Evolutionary conservation across 2,329 filamentous ascomycete genomes (phyloP).

Genomic region (Chaetomium globosum): DNA sequence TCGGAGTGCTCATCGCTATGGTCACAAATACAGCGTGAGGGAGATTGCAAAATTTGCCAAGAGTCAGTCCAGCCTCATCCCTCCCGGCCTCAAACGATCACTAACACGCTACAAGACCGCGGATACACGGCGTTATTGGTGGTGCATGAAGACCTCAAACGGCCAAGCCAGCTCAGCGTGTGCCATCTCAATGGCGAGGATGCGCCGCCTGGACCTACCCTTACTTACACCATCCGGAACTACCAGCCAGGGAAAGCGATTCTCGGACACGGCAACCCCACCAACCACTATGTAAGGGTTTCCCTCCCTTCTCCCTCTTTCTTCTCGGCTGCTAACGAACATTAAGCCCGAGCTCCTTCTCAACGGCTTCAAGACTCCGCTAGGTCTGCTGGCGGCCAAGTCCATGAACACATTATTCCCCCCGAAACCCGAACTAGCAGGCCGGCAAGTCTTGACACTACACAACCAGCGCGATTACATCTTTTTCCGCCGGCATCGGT

Average conservation of each 20-base stretch:
- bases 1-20: slow-evolving; percentile 78
- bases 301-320: slow-evolving; percentile 69
- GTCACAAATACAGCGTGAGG: slow-evolving; percentile 86
- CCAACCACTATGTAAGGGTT: slow-evolving; percentile 71
- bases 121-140: slow-evolving; percentile 84
- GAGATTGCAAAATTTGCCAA: slow-evolving; percentile 87
- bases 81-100: background rate
- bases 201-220: slow-evolving; percentile 76
- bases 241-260: slow-evolving; percentile 88
- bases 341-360: slow-evolving; percentile 56
- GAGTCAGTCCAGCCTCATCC: slow-evolving; percentile 41
- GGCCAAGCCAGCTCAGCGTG: slow-evolving; percentile 77
- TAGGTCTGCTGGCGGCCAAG: slow-evolving; percentile 84
- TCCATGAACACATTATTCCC: slow-evolving; percentile 82
- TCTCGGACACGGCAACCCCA: slow-evolving; percentile 84
- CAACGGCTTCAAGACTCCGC: slow-evolving; percentile 92
- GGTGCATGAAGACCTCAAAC: slow-evolving; percentile 86
- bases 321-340: slow-evolving; percentile 19
- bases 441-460: slow-evolving; percentile 85
- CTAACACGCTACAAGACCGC: slow-evolving; percentile 50
- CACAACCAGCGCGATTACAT: slow-evolving; percentile 97
- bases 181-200: slow-evolving; percentile 63
- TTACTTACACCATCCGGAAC: slow-evolving; percentile 88
- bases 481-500: slow-evolving; percentile 86
- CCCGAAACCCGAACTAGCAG: slow-evolving; percentile 77